Base-by-base conservation (phyloP, 768 basidiomycete species). In the Clitopilus hobsonii region DNA sequence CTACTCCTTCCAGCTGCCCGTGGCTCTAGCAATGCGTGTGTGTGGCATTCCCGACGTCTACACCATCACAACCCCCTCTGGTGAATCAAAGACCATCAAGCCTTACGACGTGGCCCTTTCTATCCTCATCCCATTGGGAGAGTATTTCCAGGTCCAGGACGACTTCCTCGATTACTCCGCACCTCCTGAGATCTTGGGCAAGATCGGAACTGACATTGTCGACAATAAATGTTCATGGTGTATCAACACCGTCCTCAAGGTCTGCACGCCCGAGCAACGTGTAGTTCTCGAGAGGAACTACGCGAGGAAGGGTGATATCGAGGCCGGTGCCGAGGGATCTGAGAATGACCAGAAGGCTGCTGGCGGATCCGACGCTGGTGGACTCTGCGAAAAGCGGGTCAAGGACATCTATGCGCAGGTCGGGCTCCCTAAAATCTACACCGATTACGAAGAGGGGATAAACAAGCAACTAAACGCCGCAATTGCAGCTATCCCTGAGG, bases 191-290 rank as follows among this genome's bases (percentile, higher is more conserved):
- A 80, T 89, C 62, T 89, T 98, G 51, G 96, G 96, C 48, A 98
- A 99, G 75, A 85, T 99, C 56, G 97, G 96, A 20, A 98, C 96
- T 14, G 97, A 98, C 69, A 99, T 99, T 64, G 70, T 98, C 56
- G 96, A 99, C 72, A 98, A 98, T 84, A 99, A 99, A 75, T 98
- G 96, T 71, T 89, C 89, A 16, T 99, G 96, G 97, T 87, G 88
- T 62, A 79, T 98, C 69, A 98, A 97, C 73, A 85, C 84, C 20
- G 97, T 94, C 25, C 77, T 98, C 55, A 68, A 72, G 16, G 67
- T 75, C 38, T 84, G 79, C 1, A 75, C 72, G 3, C 73, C 82
- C 0, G 78, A 65, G n/a, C 86, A 88, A 67, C 79, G 82, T 29
- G 67, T 68, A 24, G 66, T 84, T 23, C 74, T 88, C n/a, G 84